phyloP scores from a whole-genome alignment of 2,329 filamentous ascomycete genomes.

The Stachybotrys echinatus region DNA sequence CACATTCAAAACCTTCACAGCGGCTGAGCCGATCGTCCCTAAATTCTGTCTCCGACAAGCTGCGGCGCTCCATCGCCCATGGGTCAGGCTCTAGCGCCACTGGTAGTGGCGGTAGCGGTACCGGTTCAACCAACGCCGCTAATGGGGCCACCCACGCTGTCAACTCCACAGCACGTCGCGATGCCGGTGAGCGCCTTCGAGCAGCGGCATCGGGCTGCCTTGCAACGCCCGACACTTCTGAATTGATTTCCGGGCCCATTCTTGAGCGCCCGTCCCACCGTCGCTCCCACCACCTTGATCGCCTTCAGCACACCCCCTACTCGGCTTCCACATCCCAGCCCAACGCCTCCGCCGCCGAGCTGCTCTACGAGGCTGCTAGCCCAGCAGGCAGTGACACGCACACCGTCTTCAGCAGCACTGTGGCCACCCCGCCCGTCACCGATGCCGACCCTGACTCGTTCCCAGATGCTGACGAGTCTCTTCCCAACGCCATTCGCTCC shows the following conservation, averaged over 20 bases:
- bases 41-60: conserved; percentile 26
- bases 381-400: conserved; percentile 50
- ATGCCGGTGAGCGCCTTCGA: conserved; percentile 14
- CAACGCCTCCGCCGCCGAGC: conserved; percentile 22
- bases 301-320: conserved; percentile 38
- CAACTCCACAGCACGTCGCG: conserved; percentile 10
- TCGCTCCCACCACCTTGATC: conserved; percentile 35
- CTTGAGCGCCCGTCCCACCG: conserved; percentile 31
- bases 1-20: conserved; percentile 9
- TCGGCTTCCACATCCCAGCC: conserved; percentile 34
- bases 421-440: conserved; percentile 70
- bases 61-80: conserved; percentile 26
- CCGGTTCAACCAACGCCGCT: not conserved
- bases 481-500: conserved; percentile 40
- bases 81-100: conserved; percentile 9
- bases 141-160: not conserved
- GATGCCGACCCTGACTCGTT: conserved; percentile 65
- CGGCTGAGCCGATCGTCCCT: conserved; percentile 20
- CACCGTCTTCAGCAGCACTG: conserved; percentile 57
- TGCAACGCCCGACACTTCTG: conserved; percentile 55
- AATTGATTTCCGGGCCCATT: conserved; percentile 23
- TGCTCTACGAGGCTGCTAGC: conserved; percentile 43
- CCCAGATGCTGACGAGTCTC: conserved; percentile 43
- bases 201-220: conserved; percentile 30
- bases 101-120: not conserved